phyloP scores from a whole-genome alignment of 2,329 filamentous ascomycete genomes.

The Microascus cirrosus region DNA sequence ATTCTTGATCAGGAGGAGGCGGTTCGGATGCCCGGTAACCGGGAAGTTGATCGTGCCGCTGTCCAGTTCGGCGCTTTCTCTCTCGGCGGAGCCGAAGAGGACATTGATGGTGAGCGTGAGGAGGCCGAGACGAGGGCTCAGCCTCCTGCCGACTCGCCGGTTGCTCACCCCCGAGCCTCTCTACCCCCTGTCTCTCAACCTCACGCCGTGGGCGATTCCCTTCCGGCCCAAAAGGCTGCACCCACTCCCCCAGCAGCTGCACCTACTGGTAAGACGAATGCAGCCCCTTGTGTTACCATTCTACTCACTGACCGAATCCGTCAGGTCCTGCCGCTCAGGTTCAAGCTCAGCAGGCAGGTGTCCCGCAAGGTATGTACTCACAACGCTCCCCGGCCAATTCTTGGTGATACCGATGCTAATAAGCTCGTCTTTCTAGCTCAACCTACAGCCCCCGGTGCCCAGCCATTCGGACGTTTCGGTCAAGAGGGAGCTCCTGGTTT shows the following conservation, averaged over 20 bases:
- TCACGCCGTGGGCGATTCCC: slow-evolving; percentile 41
- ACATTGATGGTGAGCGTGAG: slow-evolving; percentile 89
- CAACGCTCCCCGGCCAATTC: slow-evolving; percentile 8
- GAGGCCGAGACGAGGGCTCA: slow-evolving; percentile 91
- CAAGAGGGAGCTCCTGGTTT: slow-evolving; percentile 54
- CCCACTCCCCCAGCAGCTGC: slow-evolving; percentile 26
- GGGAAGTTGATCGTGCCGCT: slow-evolving; percentile 82
- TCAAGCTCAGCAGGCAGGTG: slow-evolving; percentile 15
- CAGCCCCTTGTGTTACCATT: neutral
- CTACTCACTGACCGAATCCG: slow-evolving; percentile 1
- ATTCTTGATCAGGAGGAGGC: slow-evolving; percentile 93
- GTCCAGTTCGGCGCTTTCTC: slow-evolving; percentile 97
- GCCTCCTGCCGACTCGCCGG: slow-evolving; percentile 84
- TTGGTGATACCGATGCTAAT: neutral
- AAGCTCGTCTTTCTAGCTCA: slow-evolving; percentile 24
- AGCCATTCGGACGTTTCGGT: slow-evolving; percentile 55
- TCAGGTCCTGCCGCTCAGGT: slow-evolving; percentile 11
- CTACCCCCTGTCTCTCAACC: slow-evolving; percentile 62
- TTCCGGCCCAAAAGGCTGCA: slow-evolving; percentile 43
- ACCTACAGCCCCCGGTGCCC: slow-evolving; percentile 44
- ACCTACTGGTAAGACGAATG: slow-evolving; percentile 9
- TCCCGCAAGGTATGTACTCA: neutral
- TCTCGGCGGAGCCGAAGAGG: slow-evolving; percentile 70
- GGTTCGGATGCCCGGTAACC: slow-evolving; percentile 95
- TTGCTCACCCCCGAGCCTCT: slow-evolving; percentile 66